Evolutionary conservation across 495 filamentous ascomycete species (phyloP), one percentile per base, ranked within the genome.

Genomic region (Daldinia grandis): DNA sequence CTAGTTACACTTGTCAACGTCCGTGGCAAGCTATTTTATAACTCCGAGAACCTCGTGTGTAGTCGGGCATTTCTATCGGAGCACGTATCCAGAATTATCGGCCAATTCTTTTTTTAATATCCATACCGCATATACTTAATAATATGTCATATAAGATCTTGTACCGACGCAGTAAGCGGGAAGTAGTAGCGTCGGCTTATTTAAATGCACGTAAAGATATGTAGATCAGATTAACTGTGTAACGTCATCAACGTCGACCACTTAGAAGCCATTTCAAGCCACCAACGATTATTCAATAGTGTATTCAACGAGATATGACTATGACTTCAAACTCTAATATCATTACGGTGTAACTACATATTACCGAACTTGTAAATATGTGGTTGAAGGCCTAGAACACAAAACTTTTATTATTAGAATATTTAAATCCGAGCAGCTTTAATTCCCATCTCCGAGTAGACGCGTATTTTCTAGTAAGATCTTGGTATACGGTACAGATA

Each of bases 361-460:
- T 5, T 21, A 24, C 9, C 42, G 24, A 47, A 14, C 19, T 19
- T 21, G 3, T 12, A 21, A 47, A 47, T 1, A 24, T 24, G 8
- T 47, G 42, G 17, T 47, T 8, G 3, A 47, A 12, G 17, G 19
- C 17, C 17, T 3, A 47, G 19, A 4, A 24, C 17, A 27, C 40
- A 40, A 24, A 24, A 40, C 27, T 19, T 3, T 24, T 10, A 9
- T 44, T 35, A 33, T 33, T 2, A 28, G 25, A 53, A 28, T 38
- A 33, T 27, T 21, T 57, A 54, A 54, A 37, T 66, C 64, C 64
- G 64, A 54, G 47, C 9, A 42, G 7, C 8, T 21, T 3, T 14
- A 28, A 10, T 8, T 42, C 5, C 15, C 51, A 60, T 60, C 64
- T 66, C 64, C 56, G 55, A 54, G 33, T 7, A 58, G 33, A 37